Evolutionary conservation across 805 yeast species (phyloP), one percentile per base, ranked within the genome.

Genomic region (Schwanniomyces occidentalis): DNA sequence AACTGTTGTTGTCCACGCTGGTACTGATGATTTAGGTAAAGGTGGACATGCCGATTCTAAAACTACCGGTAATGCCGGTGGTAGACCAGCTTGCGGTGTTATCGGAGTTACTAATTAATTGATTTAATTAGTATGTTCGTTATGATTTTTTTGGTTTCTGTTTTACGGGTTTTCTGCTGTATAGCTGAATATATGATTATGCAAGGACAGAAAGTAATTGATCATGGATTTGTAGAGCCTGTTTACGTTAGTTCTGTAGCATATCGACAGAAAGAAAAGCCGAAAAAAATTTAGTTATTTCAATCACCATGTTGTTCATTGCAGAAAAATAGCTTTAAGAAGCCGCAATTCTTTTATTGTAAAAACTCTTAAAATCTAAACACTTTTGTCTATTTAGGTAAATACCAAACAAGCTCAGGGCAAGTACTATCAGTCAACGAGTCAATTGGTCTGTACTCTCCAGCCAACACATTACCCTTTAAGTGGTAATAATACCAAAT

Each of bases 11-110:
- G 82, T 90, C 45, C 98, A 90, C 69, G 88, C 76, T 44, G 98
- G 96, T 58, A 72, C 78, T 49, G 97, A 90, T 63, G 97, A 90
- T 63, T 81, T 86, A 58, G 97, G 97, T 64, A 83, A 85, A 75
- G 96, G 96, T 67, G 95, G 89, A 44, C 80, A 82, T 61, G 82
- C 85, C 41, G 96, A 87, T 67, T 85, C 95, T 46, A 77, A 85
- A 71, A 88, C 84, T 74, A 89, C 96, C 51, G 97, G 97, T 74
- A 88, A 90, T 61, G 97, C 98, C 42, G 98, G 98, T 65, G 90
- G 84, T 51, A 89, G 98, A 81, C 86, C 93, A 52, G 98, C 98
- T 46, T 90, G 98, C 74, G 98, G 98, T 74, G 96, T 90, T 58
- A 89, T 90, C 73, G 97, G 97, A 47, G 54, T 82, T 45, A 49